Percentiles rank a stretch among this genome's conserved stretches.
Conservation (phyloP, 2,329 filamentous ascomycete genomes). For the Teratosphaeria pseudoeucalypti region DNA sequence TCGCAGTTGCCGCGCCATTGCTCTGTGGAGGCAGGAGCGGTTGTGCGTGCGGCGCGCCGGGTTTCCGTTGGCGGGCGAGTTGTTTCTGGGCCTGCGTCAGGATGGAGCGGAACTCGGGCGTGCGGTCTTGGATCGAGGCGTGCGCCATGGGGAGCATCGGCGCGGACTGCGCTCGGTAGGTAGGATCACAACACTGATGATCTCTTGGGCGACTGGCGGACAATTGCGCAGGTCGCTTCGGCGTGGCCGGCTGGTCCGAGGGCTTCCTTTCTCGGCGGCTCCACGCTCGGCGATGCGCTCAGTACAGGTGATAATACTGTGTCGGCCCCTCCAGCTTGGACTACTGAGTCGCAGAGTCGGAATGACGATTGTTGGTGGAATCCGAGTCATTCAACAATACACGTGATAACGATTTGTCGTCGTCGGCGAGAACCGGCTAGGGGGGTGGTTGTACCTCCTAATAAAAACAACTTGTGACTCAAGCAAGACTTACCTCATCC, state of each 20-base stretch:
- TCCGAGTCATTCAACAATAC: not conserved
- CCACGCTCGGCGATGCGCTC: not conserved
- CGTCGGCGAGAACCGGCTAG: not conserved
- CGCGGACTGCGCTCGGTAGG: not conserved
- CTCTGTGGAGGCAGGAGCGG: slow-evolving; percentile 55
- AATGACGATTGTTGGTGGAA: not conserved
- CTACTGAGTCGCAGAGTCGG: not conserved
- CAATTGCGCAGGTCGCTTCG: not conserved
- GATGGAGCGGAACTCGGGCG: slow-evolving; percentile 87
- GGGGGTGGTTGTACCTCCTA: not conserved
- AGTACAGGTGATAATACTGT: not conserved
- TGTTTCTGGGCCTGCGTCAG: slow-evolving; percentile 64
- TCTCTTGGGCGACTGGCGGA: slow-evolving; percentile 1
- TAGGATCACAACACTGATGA: not conserved
- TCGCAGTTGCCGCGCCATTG: slow-evolving; percentile 35
- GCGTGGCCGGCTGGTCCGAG: not conserved
- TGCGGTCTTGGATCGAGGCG: slow-evolving; percentile 79
- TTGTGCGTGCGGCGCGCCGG: slow-evolving; percentile 61
- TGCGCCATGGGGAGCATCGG: slow-evolving; percentile 36
- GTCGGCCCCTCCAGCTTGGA: not conserved
- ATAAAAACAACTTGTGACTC: not conserved
- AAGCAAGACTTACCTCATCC: too few species aligned
- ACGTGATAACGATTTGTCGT: too few species aligned
- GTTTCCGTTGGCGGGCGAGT: slow-evolving; percentile 58
- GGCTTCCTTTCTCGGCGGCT: not conserved